These are phyloP conservation scores for Ustilago xerochloae DNA, from an alignment of 1,284 basidiomycete species.

Conservation along the genomic window DNA sequence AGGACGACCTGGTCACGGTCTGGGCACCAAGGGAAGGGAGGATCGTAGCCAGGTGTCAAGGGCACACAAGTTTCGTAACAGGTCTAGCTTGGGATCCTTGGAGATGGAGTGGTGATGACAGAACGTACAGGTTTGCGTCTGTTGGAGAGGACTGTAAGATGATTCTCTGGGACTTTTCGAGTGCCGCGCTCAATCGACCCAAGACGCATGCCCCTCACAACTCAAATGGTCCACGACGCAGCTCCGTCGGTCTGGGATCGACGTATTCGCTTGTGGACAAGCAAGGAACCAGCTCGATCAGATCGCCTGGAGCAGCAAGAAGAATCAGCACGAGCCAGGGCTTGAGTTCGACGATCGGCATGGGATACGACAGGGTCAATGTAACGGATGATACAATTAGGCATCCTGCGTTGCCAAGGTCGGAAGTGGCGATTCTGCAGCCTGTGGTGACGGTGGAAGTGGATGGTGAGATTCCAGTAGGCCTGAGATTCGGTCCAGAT, in stretches of 20 bases:
- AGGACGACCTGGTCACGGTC: constrained; percentile 89
- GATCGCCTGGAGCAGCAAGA: constrained; percentile 18
- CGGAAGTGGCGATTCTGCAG: constrained; percentile 88
- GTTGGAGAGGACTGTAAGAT: constrained; percentile 65
- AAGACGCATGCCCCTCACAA: constrained; percentile 40
- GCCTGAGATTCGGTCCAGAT: constrained; percentile 32
- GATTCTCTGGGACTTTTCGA: constrained; percentile 63
- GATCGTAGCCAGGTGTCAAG: constrained; percentile 94
- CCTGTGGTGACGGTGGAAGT: constrained; percentile 75
- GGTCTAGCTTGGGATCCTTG: constrained; percentile 86
- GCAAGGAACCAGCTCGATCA: constrained; percentile 7
- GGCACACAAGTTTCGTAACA: constrained; percentile 93
- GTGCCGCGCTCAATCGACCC: constrained; percentile 51
- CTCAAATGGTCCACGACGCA: constrained; percentile 5
- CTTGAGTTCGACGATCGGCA: background rate
- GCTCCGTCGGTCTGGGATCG: constrained; percentile 36
- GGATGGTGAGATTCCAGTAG: constrained; percentile 34
- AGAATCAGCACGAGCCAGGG: constrained; percentile 16
- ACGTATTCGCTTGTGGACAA: constrained; percentile 45
- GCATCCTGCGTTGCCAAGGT: constrained; percentile 86
- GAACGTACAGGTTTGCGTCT: constrained; percentile 59
- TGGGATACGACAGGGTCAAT: background rate
- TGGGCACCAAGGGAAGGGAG: constrained; percentile 59
- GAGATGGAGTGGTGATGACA: constrained; percentile 73
- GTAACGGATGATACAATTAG: constrained; percentile 72